Conservation (phyloP, 108 stramenopile genomes). For the Fragilaria crotonensis region DNA sequence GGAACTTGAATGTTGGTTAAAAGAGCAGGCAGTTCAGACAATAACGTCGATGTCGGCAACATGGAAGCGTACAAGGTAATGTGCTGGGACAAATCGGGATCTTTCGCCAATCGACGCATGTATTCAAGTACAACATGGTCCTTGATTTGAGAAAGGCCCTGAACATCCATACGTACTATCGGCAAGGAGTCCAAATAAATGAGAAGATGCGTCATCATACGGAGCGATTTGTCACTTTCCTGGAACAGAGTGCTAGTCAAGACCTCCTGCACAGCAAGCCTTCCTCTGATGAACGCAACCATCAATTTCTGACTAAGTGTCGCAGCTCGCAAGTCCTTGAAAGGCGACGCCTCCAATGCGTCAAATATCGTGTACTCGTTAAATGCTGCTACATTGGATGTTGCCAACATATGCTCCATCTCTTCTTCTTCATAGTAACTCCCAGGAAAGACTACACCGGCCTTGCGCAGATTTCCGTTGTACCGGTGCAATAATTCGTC, state of each 20-base stretch:
- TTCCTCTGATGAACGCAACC: too few species aligned
- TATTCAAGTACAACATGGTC: conserved; percentile 29
- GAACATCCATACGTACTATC: conserved; percentile 14
- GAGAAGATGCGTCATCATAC: conserved; percentile 39
- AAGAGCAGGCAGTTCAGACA: conserved; percentile 45
- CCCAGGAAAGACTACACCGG: conserved; percentile 12
- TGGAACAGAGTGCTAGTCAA: too few species aligned
- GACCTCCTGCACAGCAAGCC: too few species aligned
- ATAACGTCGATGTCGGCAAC: conserved; percentile 36
- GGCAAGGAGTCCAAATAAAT: conserved; percentile 44
- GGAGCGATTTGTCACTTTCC: too few species aligned
- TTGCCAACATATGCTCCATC: conserved; percentile 25
- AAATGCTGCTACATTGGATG: too few species aligned
- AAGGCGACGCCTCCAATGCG: too few species aligned
- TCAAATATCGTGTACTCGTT: too few species aligned
- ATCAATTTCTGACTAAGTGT: too few species aligned
- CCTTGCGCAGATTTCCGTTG: conserved; percentile 25
- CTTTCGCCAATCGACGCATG: conserved; percentile 27
- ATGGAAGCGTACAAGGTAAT: conserved; percentile 60
- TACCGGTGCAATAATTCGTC: conserved; percentile 53
- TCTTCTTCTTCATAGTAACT: conserved; percentile 24
- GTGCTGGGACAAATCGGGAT: conserved; percentile 51
- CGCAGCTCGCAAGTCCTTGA: too few species aligned
- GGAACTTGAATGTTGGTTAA: conserved; percentile 36
- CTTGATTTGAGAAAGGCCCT: conserved; percentile 15